Base-by-base conservation (phyloP, 345 rosid species). In the Linum lewisii region DNA sequence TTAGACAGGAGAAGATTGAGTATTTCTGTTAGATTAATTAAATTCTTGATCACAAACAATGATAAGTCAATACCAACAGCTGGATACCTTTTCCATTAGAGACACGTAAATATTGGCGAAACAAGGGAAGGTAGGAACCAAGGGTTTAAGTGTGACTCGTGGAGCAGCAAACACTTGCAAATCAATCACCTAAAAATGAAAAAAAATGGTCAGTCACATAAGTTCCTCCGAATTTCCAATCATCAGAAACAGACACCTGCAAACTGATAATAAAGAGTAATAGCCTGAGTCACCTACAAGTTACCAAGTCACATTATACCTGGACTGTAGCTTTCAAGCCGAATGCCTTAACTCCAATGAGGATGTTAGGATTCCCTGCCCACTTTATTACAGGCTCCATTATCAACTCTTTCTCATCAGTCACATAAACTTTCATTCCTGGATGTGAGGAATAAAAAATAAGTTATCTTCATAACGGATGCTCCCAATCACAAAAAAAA, bases 351-450 rank as follows among this genome's bases (percentile, higher is more conserved):
- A 85, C 79, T 60, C 81, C 91, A 67, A 89, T 60, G 24, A 76
- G 78, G 62, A 93, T 62, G 60, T 93, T 80, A 57, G 99, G 95
- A 75, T 93, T 93, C 65, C 81, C 99, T 23, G 95, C 99, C 97
- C 95, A 93, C 71, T 89, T 93, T 52, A 89, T 15, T 64, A 69
- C 75, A 19, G 99, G 97, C 66, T 93, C 95, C 99, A 87, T 89
- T 20, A 93, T 93, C 76, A 89, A 63, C 82, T 93, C 97, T 64
- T 93, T 93, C 83, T 93, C 99, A 36, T 85, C 99, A 1, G 99
- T 93, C 54, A 74, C 78, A 72, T 84, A 93, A 45, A 85, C 99
- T 79, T 93, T 93, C 97, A 89, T 93, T 53, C 99, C 96, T 91
- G 10, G 9, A 42, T 24, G 4, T 44, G 8, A 42, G 6, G 14